A percentile compares a stretch with the other conserved stretches of the same genome.
Evolutionary conservation across 1,284 basidiomycete genomes (phyloP).

Genomic region (Naganishia cerealis): DNA sequence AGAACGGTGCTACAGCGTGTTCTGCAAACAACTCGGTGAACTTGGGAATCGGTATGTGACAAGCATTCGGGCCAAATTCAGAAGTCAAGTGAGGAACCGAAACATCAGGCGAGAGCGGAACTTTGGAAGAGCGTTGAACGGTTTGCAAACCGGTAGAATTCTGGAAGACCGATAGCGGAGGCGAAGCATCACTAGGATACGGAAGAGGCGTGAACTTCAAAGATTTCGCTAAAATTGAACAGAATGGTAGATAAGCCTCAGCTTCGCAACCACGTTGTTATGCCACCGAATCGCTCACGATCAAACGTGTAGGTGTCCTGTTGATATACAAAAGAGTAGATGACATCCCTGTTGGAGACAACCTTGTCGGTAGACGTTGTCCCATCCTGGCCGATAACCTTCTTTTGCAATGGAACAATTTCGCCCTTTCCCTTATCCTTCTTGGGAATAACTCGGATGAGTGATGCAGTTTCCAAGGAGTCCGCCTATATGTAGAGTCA

Average conservation of each 20-base stretch:
- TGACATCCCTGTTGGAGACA: slow-evolving; percentile 57
- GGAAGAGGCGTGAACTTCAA: slow-evolving; percentile 79
- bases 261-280: not conserved
- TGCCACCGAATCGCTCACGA: not conserved
- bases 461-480: slow-evolving; percentile 71
- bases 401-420: slow-evolving; percentile 75
- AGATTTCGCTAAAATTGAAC: slow-evolving; percentile 50
- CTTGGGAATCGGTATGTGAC: slow-evolving; percentile 90
- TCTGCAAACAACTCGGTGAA: slow-evolving; percentile 85
- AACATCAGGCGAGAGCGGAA: slow-evolving; percentile 47
- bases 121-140: slow-evolving; percentile 45
- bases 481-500: slow-evolving; percentile 58
- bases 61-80: slow-evolving; percentile 86
- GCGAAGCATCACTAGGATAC: slow-evolving; percentile 79
- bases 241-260: slow-evolving; percentile 5
- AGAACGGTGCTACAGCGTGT: slow-evolving; percentile 91
- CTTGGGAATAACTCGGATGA: slow-evolving; percentile 80
- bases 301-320: slow-evolving; percentile 84
- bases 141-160: slow-evolving; percentile 58
- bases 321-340: slow-evolving; percentile 91
- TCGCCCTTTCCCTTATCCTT: slow-evolving; percentile 87
- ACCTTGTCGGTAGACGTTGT: slow-evolving; percentile 21
- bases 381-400: slow-evolving; percentile 53
- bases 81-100: slow-evolving; percentile 54
- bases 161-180: slow-evolving; percentile 70